A percentile compares a stretch with the other conserved stretches of the same genome.
Conservation (phyloP, 1,284 basidiomycete species). For the Naganishia cerealis region DNA sequence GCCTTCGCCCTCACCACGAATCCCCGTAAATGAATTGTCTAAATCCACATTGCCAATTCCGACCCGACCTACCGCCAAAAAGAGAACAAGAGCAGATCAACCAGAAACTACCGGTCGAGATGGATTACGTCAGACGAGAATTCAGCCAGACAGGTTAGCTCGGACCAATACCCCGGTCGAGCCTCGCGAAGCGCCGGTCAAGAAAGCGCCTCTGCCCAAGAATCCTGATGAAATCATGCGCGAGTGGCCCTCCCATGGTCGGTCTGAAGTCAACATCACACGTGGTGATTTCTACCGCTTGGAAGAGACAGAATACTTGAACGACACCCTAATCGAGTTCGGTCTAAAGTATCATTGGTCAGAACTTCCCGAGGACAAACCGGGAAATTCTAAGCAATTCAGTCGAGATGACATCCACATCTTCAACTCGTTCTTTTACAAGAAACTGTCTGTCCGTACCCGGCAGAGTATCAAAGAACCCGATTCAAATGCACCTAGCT, state of each 20-base stretch:
- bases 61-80: not conserved
- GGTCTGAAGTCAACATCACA: conserved; percentile 74
- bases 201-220: conserved; percentile 8
- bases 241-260: conserved; percentile 61
- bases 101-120: not conserved
- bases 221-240: conserved; percentile 28
- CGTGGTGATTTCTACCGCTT: conserved; percentile 73
- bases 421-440: conserved; percentile 97
- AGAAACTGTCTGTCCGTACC: conserved; percentile 66
- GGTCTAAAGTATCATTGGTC: conserved; percentile 71
- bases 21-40: not conserved
- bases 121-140: conserved; percentile 6
- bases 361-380: conserved; percentile 6
- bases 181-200: not conserved
- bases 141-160: conserved; percentile 13
- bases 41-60: not conserved
- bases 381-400: not conserved
- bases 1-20: not conserved
- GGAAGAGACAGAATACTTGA: conserved; percentile 77
- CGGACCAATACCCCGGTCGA: not conserved
- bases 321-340: conserved; percentile 94
- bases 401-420: conserved; percentile 69
- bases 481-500: conserved; percentile 32
- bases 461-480: not conserved
- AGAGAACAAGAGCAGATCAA: not conserved